These are phyloP conservation scores for Colletotrichum sp. DNA, from an alignment of 2,329 filamentous ascomycete genomes.

Conservation along the genomic window DNA sequence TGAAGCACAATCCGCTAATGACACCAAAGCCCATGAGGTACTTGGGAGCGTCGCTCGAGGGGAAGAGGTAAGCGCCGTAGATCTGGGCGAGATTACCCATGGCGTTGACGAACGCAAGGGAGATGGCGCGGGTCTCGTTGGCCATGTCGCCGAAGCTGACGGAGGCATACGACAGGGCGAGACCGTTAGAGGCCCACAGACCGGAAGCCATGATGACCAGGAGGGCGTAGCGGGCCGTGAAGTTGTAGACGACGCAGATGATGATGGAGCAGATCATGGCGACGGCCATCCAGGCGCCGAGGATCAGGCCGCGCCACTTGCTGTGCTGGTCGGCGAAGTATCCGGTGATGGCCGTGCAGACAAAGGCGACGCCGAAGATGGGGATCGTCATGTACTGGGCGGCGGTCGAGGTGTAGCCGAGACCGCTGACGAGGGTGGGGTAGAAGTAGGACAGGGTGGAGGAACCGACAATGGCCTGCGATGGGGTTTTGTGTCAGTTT, in stretches of 20 bases:
- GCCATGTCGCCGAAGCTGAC: constrained; percentile 55
- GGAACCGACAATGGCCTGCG: constrained; percentile 33
- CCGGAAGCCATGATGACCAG: constrained; percentile 61
- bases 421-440: constrained; percentile 34
- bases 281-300: constrained; percentile 51
- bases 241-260: constrained; percentile 54
- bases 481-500: neutral
- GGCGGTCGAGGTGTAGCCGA: constrained; percentile 32
- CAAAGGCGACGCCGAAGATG: constrained; percentile 58
- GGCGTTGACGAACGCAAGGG: constrained; percentile 56
- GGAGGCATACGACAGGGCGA: constrained; percentile 55
- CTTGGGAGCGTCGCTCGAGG: constrained; percentile 49
- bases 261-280: constrained; percentile 42
- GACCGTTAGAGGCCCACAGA: constrained; percentile 58
- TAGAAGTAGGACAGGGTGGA: constrained; percentile 37
- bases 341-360: constrained; percentile 50
- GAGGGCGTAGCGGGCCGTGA: constrained; percentile 55
- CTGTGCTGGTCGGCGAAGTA: constrained; percentile 51
- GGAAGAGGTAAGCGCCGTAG: constrained; percentile 60
- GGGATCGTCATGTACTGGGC: constrained; percentile 48
- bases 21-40: constrained; percentile 46
- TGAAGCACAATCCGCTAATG: constrained; percentile 20
- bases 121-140: constrained; percentile 50
- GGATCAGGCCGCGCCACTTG: constrained; percentile 49
- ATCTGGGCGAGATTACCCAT: constrained; percentile 61